Percentiles rank a stretch among this genome's conserved stretches.
These are phyloP conservation scores for Penicillium sp. DNA, from an alignment of 2,329 filamentous ascomycete species.

Conservation along the genomic window DNA sequence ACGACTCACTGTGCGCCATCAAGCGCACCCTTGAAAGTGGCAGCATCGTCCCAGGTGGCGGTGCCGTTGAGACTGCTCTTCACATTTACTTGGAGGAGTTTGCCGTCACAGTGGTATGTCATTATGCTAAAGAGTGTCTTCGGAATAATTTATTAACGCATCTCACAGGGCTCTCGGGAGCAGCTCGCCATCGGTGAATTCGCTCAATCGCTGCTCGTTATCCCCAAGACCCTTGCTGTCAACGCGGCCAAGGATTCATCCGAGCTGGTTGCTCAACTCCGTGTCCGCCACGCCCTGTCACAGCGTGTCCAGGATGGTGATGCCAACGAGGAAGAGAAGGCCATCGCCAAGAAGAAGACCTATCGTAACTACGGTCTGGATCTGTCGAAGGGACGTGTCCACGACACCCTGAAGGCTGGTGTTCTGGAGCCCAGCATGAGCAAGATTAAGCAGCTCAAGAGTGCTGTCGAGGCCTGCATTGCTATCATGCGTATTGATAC, in stretches of 20 bases:
- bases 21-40: conserved; percentile 97
- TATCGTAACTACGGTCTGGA: conserved; percentile 99
- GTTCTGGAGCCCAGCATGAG: conserved; percentile 97
- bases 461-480: conserved; percentile 96
- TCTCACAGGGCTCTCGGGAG: conserved; percentile 75
- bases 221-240: conserved; percentile 94
- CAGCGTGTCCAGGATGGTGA: conserved; percentile 90
- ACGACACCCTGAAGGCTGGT: conserved; percentile 91
- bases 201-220: conserved; percentile 87
- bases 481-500: conserved; percentile 99
- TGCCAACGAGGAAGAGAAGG: conserved; percentile 78
- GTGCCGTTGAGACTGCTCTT: conserved; percentile 96
- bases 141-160: conserved; percentile 9
- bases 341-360: conserved; percentile 87
- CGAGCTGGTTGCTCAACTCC: conserved; percentile 92
- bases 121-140: neutral
- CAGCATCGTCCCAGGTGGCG: conserved; percentile 93
- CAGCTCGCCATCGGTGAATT: conserved; percentile 98
- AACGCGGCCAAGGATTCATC: conserved; percentile 97
- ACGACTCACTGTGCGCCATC: conserved; percentile 94
- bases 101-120: conserved; percentile 83
- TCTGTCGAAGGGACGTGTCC: conserved; percentile 83
- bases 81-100: conserved; percentile 99
- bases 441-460: conserved; percentile 98
- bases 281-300: conserved; percentile 89